Base-by-base conservation (phyloP, 805 yeast genomes). In the Kodamaea neixiangensis region DNA sequence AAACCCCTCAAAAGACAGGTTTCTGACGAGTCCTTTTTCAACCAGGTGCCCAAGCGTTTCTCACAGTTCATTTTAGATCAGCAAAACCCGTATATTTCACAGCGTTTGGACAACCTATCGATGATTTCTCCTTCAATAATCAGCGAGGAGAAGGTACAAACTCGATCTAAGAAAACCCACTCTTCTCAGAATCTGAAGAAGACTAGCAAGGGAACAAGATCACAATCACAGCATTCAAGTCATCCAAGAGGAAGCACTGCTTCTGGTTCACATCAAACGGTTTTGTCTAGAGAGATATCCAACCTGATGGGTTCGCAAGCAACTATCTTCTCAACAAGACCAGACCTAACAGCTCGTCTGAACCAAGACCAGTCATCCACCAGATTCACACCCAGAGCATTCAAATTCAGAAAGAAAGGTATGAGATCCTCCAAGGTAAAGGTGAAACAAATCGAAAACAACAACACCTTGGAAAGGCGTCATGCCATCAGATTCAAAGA, bases 291-390 rank as follows among this genome's bases (percentile, higher is more conserved):
- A 20, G 69, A 66, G 39, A 68, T 71, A 33, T 68, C 75, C 44
- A 61, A 65, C 40, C 67, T 72, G 48, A 66, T 68, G 73, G 76
- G 71, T 3, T 72, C 77, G 0, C 78, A 73, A 54, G 77, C 75
- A 20, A 74, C 79, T 0, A 73, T 73, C 33, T 73, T 73, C 54
- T 71, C 76, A n/a, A 73, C 77, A 7, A 58, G 75, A 51, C 61
- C 56, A 11, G 65, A 35, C 5, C 11, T n/a, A 11, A 29, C 29
- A 7, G 10, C 35, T 3, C 15, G 35, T 22, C 45, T 31, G 25
- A 7, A 15, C 15, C 39, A 33, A 15, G 29, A 35, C 17, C 33
- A 11, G 14, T 25, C 25, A 14, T 31, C 31, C 13, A 14, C 45
- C 2, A 19, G 20, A 31, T 33, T 33, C n/a, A 31, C 19, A 31